Conservation (phyloP, 1,284 basidiomycete species). For the Athelia sp. region DNA sequence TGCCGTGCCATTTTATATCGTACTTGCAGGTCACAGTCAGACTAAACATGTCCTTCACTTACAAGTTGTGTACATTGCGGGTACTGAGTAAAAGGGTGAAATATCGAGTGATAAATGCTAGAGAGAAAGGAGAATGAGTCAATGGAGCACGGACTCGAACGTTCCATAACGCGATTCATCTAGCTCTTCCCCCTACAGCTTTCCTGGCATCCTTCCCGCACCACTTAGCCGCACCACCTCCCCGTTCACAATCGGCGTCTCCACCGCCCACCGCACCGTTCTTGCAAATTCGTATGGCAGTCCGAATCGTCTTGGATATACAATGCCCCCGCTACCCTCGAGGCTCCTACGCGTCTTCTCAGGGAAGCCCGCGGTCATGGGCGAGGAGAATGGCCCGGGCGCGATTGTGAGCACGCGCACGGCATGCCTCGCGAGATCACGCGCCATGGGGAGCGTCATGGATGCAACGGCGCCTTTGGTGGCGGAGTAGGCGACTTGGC, state of each 20-base stretch:
- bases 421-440: conserved; percentile 45
- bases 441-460: conserved; percentile 51
- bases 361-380: conserved; percentile 38
- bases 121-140: no score
- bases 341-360: conserved; percentile 32
- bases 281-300: conserved; percentile 44
- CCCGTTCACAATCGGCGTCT: conserved; percentile 52
- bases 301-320: conserved; percentile 43
- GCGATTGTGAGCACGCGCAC: conserved; percentile 51
- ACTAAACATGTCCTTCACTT: no score
- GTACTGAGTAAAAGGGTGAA: no score
- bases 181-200: conserved; percentile 18
- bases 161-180: no score
- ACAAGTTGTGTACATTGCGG: no score
- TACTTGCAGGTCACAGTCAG: no score
- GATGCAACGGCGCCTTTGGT: conserved; percentile 49
- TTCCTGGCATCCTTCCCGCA: conserved; percentile 27
- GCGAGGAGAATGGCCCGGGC: conserved; percentile 43
- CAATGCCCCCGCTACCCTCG: conserved; percentile 28
- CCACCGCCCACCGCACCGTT: conserved; percentile 46
- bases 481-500: conserved; percentile 48
- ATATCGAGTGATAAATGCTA: no score
- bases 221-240: conserved; percentile 50
- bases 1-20: no score
- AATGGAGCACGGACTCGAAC: no score